Evolutionary conservation across 2,329 filamentous ascomycete species (phyloP).

Genomic region (Colletotrichum sp.): DNA sequence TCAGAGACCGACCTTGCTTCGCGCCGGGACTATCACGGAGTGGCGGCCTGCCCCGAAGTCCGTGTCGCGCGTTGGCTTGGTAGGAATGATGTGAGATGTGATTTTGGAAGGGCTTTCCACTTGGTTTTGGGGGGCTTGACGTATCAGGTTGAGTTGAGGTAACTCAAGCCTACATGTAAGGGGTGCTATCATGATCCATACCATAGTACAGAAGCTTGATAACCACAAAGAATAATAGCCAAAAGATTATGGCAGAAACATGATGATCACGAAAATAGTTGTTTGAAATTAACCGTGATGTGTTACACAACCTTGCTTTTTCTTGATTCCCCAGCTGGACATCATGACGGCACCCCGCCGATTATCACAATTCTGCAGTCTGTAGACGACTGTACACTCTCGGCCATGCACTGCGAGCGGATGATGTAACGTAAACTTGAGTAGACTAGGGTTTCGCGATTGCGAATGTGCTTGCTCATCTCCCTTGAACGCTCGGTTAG

Average conservation of each 20-base stretch:
- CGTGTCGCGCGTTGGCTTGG: accelerated
- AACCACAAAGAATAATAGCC: too few relatives aligned
- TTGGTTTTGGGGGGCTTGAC: neutral
- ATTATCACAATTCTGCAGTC: too few relatives aligned
- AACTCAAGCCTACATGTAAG: neutral
- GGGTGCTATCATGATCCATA: neutral
- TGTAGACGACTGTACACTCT: too few relatives aligned
- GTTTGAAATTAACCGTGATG: too few relatives aligned
- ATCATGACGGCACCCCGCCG: neutral
- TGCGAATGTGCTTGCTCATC: too few relatives aligned
- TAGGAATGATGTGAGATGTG: neutral
- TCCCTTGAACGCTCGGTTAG: too few relatives aligned
- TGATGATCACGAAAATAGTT: too few relatives aligned
- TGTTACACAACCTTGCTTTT: too few relatives aligned
- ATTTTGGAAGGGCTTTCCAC: accelerated
- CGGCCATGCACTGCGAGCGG: too few relatives aligned
- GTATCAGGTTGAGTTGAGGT: neutral
- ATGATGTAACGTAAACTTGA: too few relatives aligned
- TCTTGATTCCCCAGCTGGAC: neutral
- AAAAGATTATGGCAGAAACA: too few relatives aligned
- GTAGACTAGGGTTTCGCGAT: too few relatives aligned
- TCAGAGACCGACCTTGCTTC: neutral
- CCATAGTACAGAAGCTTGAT: neutral
- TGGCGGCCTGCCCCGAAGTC: neutral
- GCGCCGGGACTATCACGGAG: neutral